phyloP scores from a whole-genome alignment of 768 basidiomycete genomes.

The Guyanaporus albipodus region DNA sequence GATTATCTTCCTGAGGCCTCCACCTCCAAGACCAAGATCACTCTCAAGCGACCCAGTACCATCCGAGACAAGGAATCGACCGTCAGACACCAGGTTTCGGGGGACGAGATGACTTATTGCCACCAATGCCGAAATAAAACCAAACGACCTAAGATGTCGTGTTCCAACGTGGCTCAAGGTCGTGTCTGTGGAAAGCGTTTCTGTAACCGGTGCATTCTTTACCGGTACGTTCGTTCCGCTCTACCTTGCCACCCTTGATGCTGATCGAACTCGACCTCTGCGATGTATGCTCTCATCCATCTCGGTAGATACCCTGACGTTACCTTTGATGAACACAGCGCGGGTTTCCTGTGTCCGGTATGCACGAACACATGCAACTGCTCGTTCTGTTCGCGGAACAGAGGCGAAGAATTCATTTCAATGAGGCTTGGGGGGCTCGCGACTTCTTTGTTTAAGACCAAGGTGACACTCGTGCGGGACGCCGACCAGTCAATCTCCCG shows the following conservation, averaged over 20 bases:
- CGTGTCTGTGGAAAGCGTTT: slow-evolving; percentile 32
- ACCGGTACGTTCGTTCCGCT: slow-evolving; percentile 25
- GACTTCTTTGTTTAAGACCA: slow-evolving; percentile 17
- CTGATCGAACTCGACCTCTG: slow-evolving; percentile 4
- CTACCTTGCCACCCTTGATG: not conserved
- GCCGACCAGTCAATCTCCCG: not conserved
- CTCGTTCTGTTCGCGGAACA: slow-evolving; percentile 38
- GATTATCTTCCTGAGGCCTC: slow-evolving; percentile 11
- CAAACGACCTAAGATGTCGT: slow-evolving; percentile 34
- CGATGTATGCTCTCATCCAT: not conserved
- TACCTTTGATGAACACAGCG: slow-evolving; percentile 31
- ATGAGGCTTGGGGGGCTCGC: slow-evolving; percentile 26
- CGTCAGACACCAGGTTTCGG: not conserved
- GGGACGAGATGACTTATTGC: slow-evolving; percentile 22
- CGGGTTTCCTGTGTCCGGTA: slow-evolving; percentile 40
- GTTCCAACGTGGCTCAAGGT: slow-evolving; percentile 20
- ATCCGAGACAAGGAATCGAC: not conserved
- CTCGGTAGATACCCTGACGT: slow-evolving; percentile 41
- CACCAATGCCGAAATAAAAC: slow-evolving; percentile 36
- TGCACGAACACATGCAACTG: slow-evolving; percentile 49
- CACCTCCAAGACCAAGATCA: not conserved
- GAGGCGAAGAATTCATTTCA: slow-evolving; percentile 46
- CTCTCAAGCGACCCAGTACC: not conserved
- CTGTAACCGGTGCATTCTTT: slow-evolving; percentile 33
- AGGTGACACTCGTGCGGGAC: slow-evolving; percentile 26